Base-by-base conservation (phyloP, 371 early-diverging fungal species). In the Saksenaea oblongispora region DNA sequence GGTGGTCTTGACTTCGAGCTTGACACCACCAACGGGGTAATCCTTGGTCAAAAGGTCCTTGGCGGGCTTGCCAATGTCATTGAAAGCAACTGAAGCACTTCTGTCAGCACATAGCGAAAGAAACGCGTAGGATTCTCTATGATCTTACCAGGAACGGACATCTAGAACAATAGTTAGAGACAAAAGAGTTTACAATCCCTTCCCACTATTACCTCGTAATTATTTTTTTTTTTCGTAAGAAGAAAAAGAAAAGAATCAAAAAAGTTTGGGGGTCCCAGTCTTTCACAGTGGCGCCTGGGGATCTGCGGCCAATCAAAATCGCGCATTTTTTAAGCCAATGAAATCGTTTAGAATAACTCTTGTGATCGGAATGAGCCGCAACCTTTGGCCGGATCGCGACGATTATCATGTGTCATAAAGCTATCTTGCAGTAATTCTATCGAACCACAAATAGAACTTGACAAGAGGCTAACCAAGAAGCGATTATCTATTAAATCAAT, bases 21-120 rank as follows among this genome's bases (percentile, higher is more conserved):
- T 97, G 72, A 92, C 89, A 63, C 89, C 84, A 66, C 95, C 96
- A 66, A 93, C 87, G 69, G 98, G 97, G 84, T 85, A 98, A 85
- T 98, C 98, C 88, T 97, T 97, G 85, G 87, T 84, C 72, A 98
- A 87, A 73, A 98, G 87, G 82, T 98, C 98, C 84, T 90, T 92
- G 87, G 93, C 86, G 74, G 91, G 75, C 89, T 98, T 98, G 86
- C 93, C 93, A 73, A 98, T 87, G 83, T 98, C 98, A 68, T 90
- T 84, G 89, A 91, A 98, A 76, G 82, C 82, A 75, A 84, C 88
- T 81, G 62, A 17, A 22, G 34, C 26, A 35, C 17, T 10, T 31
- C 5, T 2, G 27, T 42, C 27, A n/a, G 27, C 34, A 39, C 18
- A 3, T 31, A 34, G 22, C 28, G 27, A 27, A 54, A 55, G 28